A percentile compares a stretch with the other conserved stretches of the same genome.
phyloP scores from a whole-genome alignment of 1,284 basidiomycete species.

The Pseudozyma thailandica region DNA sequence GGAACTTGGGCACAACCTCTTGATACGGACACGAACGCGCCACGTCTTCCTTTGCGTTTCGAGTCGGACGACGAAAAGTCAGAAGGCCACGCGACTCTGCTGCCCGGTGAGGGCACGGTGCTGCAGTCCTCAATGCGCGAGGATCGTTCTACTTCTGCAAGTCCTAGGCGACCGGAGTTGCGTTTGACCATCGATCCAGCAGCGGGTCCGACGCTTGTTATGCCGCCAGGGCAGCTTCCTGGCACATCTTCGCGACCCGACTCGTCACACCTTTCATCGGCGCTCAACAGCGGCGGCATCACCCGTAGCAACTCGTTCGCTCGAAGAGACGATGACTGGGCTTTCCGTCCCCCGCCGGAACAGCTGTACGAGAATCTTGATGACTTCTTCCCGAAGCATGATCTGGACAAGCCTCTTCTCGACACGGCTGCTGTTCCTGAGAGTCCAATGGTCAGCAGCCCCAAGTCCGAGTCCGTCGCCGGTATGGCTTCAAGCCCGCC shows the following conservation, averaged over 20 bases:
- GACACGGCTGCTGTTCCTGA: conserved; percentile 79
- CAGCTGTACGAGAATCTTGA: conserved; percentile 93
- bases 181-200: conserved; percentile 55
- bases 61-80: conserved; percentile 11
- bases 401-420: conserved; percentile 94
- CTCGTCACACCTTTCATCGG: conserved; percentile 25
- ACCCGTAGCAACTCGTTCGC: conserved; percentile 59
- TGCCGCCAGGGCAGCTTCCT: conserved; percentile 5
- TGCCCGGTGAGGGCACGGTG: conserved; percentile 32
- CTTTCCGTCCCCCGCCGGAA: conserved; percentile 87
- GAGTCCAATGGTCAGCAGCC: conserved; percentile 71
- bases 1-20: conserved; percentile 66
- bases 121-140: conserved; percentile 18
- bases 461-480: conserved; percentile 28
- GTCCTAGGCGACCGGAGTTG: conserved; percentile 56
- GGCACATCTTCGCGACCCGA: conserved; percentile 22
- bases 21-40: conserved; percentile 39
- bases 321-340: conserved; percentile 67
- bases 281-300: conserved; percentile 39
- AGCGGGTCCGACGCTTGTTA: conserved; percentile 28
- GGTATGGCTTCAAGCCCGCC: conserved; percentile 18
- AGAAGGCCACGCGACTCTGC: conserved; percentile 33
- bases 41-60: conserved; percentile 36
- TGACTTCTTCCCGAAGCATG: conserved; percentile 94
- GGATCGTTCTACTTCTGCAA: conserved; percentile 10